These are phyloP conservation scores for Trametes sp. DNA, from an alignment of 1,284 basidiomycete species.

Conservation along the genomic window DNA sequence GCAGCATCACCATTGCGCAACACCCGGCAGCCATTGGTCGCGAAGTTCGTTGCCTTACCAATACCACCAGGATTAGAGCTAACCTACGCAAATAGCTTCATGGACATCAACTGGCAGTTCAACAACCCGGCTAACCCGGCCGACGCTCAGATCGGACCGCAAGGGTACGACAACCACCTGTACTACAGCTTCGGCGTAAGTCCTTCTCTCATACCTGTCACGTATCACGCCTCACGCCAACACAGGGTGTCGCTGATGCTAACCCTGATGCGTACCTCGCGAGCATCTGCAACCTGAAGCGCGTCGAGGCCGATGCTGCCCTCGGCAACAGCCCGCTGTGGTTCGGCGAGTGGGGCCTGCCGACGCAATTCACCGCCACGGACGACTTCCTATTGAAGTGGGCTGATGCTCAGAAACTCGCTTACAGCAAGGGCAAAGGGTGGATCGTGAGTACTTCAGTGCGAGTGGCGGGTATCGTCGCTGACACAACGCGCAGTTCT, in stretches of 20 bases:
- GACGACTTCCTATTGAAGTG: conserved; percentile 69
- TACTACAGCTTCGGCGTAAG: conserved; percentile 76
- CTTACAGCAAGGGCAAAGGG: conserved; percentile 67
- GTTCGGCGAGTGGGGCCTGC: conserved; percentile 73
- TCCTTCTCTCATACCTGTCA: background rate
- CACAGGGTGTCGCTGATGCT: conserved; percentile 71
- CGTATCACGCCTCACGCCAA: background rate
- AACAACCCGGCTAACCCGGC: conserved; percentile 74
- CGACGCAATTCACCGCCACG: conserved; percentile 71
- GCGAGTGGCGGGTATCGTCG: too few relatives aligned
- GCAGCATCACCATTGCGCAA: conserved; percentile 22
- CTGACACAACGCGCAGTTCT: conserved; percentile 57
- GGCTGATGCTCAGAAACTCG: conserved; percentile 83
- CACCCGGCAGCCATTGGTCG: conserved; percentile 49
- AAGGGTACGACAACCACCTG: conserved; percentile 82
- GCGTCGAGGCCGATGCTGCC: conserved; percentile 56
- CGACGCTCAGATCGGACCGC: conserved; percentile 69
- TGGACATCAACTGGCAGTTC: conserved; percentile 80
- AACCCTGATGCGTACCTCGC: conserved; percentile 70
- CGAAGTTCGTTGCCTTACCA: conserved; percentile 49
- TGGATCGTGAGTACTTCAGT: conserved; percentile 64
- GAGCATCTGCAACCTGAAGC: conserved; percentile 70
- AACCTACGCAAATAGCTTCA: conserved; percentile 57
- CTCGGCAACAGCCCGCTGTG: conserved; percentile 57
- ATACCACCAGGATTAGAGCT: background rate